Evolutionary conservation across 2,329 filamentous ascomycete genomes (phyloP).

Genomic region (Thelonectria rubi): DNA sequence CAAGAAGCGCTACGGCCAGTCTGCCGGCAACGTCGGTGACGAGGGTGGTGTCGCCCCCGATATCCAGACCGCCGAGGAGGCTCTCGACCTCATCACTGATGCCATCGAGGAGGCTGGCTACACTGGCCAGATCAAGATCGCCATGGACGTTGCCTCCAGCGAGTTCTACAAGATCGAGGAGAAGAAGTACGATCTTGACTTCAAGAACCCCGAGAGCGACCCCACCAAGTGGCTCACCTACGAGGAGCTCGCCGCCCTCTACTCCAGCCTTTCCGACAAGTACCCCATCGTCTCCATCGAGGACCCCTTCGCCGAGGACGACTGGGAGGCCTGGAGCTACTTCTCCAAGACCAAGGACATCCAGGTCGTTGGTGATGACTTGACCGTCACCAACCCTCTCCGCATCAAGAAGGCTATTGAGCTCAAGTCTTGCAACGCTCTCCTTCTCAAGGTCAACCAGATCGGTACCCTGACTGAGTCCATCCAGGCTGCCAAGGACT

Average conservation of each 20-base stretch:
- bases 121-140: constrained; percentile 95
- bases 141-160: constrained; percentile 98
- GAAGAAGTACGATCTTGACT: constrained; percentile 99
- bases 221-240: constrained; percentile 98
- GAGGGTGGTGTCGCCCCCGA: constrained; percentile 99
- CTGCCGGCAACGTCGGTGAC: constrained; percentile 97
- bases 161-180: constrained; percentile 98
- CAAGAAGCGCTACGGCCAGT: constrained; percentile 99
- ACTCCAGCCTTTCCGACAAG: constrained; percentile 87
- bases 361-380: constrained; percentile 97
- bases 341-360: constrained; percentile 99
- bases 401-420: constrained; percentile 99
- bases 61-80: constrained; percentile 97
- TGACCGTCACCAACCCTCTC: constrained; percentile 98
- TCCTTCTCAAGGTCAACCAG: constrained; percentile 99
- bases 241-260: constrained; percentile 92
- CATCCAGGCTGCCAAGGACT: constrained; percentile 99
- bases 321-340: constrained; percentile 99
- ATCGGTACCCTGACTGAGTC: constrained; percentile 99
- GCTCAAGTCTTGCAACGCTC: constrained; percentile 97
- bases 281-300: constrained; percentile 99
- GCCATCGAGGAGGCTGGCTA: constrained; percentile 96
- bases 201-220: constrained; percentile 99
- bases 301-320: constrained; percentile 99
- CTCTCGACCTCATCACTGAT: constrained; percentile 93